These are phyloP conservation scores for Brassica napus DNA, from an alignment of 345 rosid species.

Conservation along the genomic window Da-Ae NC_063444.1:14851001-14851500, in stretches of 20 bases:
- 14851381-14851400: conserved; percentile 64
- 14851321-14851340: not conserved
- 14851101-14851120: conserved; percentile 6
- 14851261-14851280: conserved; percentile 89
- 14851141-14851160: not conserved
- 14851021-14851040: conserved; percentile 18
- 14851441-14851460: conserved; percentile 58
- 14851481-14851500: conserved; percentile 46
- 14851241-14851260: conserved; percentile 82
- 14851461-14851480: conserved; percentile 67
- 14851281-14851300: conserved; percentile 74
- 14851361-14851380: conserved; percentile 47
- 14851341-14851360: not conserved
- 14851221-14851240: conserved; percentile 76
- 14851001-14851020: conserved; percentile 3
- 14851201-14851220: conserved; percentile 64
- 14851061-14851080: conserved; percentile 12
- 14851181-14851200: not conserved
- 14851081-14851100: not conserved
- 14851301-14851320: not conserved
- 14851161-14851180: conserved; percentile 6
- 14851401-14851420: conserved; percentile 53
- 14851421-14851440: conserved; percentile 65
- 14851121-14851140: not conserved
- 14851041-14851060: conserved; percentile 23